Evolutionary conservation across 345 rosid species (phyloP).

Genomic region (Citrus sp.): DNA sequence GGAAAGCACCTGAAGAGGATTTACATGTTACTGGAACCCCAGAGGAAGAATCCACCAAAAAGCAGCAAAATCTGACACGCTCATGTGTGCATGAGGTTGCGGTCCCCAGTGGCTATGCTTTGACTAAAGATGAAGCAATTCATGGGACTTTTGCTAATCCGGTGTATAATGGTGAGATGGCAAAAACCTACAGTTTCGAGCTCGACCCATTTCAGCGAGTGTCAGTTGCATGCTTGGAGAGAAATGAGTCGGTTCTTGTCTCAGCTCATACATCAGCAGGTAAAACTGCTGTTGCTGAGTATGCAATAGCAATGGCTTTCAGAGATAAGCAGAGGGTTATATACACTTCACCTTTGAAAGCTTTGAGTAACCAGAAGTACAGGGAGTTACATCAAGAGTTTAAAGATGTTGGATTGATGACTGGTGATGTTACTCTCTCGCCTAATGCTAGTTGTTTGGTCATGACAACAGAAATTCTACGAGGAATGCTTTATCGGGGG

Average conservation of each 20-base stretch:
- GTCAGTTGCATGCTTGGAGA: constrained; percentile 84
- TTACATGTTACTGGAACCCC: constrained; percentile 28
- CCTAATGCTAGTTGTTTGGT: constrained; percentile 96
- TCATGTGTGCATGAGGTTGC: constrained; percentile 96
- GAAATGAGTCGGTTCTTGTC: constrained; percentile 90
- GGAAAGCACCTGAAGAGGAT: constrained; percentile 41
- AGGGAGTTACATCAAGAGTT: constrained; percentile 95
- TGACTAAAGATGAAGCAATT: constrained; percentile 51
- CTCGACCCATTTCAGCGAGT: constrained; percentile 92
- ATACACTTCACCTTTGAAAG: constrained; percentile 94
- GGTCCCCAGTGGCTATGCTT: constrained; percentile 60
- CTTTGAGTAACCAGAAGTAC: constrained; percentile 96
- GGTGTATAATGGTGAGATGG: constrained; percentile 66
- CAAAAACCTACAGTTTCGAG: constrained; percentile 66
- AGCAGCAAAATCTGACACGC: constrained; percentile 48
- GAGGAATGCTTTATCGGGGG: constrained; percentile 96
- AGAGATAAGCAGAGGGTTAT: constrained; percentile 94
- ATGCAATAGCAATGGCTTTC: constrained; percentile 95
- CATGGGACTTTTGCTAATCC: constrained; percentile 81
- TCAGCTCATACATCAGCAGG: constrained; percentile 99
- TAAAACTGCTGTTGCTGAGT: constrained; percentile 98
- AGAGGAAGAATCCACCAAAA: constrained; percentile 38
- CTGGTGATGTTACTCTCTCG: constrained; percentile 94
- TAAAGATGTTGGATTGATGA: constrained; percentile 95
- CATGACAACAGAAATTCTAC: constrained; percentile 95